Conservation (phyloP, 495 filamentous ascomycete species). For the Hyaloscypha bicolor region DNA sequence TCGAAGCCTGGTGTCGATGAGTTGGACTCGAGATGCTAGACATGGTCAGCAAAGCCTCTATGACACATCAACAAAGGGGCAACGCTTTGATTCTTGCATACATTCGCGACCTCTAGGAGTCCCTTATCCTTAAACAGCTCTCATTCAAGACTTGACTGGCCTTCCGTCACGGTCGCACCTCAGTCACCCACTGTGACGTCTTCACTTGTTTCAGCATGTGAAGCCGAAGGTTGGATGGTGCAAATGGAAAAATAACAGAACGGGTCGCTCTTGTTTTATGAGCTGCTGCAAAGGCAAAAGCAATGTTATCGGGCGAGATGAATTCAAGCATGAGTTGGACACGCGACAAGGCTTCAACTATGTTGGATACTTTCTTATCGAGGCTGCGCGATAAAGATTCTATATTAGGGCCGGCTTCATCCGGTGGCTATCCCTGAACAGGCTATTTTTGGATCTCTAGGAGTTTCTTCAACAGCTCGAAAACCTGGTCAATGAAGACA, state of each 20-base stretch:
- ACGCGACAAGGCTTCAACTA: constrained; percentile 22
- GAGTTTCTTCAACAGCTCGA: not conserved
- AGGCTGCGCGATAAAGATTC: not conserved
- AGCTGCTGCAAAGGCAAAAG: not conserved
- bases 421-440: not conserved
- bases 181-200: constrained; percentile 5
- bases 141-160: not conserved
- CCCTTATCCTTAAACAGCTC: not conserved
- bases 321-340: not conserved
- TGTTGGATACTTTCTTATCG: constrained; percentile 16
- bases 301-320: not conserved
- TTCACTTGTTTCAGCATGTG: not conserved
- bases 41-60: not conserved
- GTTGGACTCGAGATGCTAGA: not conserved
- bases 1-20: not conserved
- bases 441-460: not conserved
- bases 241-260: not conserved
- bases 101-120: not conserved
- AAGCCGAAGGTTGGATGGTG: not conserved
- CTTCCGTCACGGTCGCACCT: constrained; percentile 1
- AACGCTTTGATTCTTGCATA: not conserved
- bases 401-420: not conserved
- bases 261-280: not conserved
- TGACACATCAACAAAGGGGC: not conserved
- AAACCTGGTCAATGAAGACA: not conserved